Percentiles rank a stretch among this genome's conserved stretches.
Conservation (phyloP, 345 rosid species). For the Heritiera littoralis region DNA sequence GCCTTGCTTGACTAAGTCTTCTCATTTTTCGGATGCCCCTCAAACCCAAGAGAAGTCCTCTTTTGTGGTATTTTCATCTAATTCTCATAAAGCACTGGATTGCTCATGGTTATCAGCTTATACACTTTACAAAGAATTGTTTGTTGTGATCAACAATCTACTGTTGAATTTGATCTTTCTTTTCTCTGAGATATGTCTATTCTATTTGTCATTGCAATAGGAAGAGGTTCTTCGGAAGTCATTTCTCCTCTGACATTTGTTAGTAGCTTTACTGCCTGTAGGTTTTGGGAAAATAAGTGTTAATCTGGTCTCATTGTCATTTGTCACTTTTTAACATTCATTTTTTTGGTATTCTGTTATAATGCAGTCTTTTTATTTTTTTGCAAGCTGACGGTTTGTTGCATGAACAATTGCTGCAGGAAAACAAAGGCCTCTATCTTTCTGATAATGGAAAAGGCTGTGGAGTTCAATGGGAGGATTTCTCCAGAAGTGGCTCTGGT, state of each 20-base stretch:
- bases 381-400: conserved; percentile 14
- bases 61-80: conserved; percentile 9
- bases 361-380: neutral
- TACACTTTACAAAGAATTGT: neutral
- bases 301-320: conserved; percentile 13
- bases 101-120: neutral
- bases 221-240: neutral
- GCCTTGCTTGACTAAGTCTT: conserved; percentile 13
- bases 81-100: conserved; percentile 16
- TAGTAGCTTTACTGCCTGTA: neutral
- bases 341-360: neutral
- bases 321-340: neutral
- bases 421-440: conserved; percentile 21
- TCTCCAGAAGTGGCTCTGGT: conserved; percentile 34
- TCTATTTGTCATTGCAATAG: neutral
- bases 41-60: conserved; percentile 27
- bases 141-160: neutral
- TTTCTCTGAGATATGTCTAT: neutral
- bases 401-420: conserved; percentile 34
- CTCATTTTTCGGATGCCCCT: conserved; percentile 22
- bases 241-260: neutral
- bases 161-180: neutral
- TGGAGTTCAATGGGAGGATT: conserved; percentile 45
- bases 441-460: conserved; percentile 38
- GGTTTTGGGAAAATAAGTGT: neutral